phyloP scores from a whole-genome alignment of 805 yeast species.

The Candida caryicola region DNA sequence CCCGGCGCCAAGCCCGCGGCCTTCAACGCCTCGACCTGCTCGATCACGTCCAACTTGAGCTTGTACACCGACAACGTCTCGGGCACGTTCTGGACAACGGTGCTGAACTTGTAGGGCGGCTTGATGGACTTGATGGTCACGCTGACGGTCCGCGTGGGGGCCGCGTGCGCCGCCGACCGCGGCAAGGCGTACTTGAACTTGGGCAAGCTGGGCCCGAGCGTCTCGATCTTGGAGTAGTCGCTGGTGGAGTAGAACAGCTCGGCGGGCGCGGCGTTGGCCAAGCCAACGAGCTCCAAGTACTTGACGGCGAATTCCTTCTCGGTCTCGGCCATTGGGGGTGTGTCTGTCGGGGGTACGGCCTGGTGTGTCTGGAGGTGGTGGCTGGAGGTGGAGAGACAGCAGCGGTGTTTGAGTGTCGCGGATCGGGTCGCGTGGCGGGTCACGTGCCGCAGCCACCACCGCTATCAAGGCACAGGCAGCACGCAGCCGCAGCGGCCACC shows the following conservation, averaged over 20 bases:
- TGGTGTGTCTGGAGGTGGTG: too few species aligned
- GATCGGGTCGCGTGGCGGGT: too few species aligned
- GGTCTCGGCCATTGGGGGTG: not conserved
- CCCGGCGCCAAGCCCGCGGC: conserved; percentile 26
- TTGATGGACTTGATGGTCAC: conserved; percentile 61
- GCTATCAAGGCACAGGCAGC: too few species aligned
- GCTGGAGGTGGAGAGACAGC: too few species aligned
- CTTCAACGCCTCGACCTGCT: conserved; percentile 23
- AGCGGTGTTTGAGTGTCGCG: too few species aligned
- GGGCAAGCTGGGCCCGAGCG: conserved; percentile 50
- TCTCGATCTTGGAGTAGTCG: conserved; percentile 26
- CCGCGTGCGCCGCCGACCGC: conserved; percentile 3
- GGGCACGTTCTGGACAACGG: conserved; percentile 21
- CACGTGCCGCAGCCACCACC: too few species aligned
- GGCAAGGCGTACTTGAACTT: conserved; percentile 37
- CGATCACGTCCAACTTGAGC: conserved; percentile 37
- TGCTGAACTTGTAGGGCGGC: conserved; percentile 61
- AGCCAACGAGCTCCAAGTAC: conserved; percentile 46
- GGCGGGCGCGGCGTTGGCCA: conserved; percentile 38
- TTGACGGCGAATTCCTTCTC: conserved; percentile 49
- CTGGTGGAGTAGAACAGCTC: conserved; percentile 32
- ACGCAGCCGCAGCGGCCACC: too few species aligned
- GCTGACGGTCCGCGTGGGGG: conserved; percentile 14
- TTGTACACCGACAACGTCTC: conserved; percentile 32
- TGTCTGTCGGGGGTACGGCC: too few species aligned